Evolutionary conservation across 345 rosid species (phyloP).

Genomic region (Litchi chinensis): DNA sequence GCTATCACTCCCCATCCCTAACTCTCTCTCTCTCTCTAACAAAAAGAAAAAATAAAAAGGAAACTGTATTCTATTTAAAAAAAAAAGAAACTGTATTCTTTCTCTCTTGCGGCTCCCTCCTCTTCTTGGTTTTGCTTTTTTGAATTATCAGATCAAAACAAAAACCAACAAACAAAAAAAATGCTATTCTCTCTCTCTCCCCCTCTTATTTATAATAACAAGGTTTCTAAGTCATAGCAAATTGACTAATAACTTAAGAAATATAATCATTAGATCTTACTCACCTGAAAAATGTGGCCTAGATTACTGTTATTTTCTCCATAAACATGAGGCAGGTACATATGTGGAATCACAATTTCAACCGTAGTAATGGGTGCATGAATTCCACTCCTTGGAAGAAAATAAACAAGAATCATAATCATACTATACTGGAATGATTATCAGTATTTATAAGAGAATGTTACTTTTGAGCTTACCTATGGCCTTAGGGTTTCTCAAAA

Average conservation of each 20-base stretch:
- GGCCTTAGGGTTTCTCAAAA: neutral
- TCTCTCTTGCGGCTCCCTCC: too few relatives aligned
- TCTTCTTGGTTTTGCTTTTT: too few relatives aligned
- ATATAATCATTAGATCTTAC: conserved; percentile 2
- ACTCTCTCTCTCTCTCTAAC: too few relatives aligned
- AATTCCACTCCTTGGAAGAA: conserved; percentile 43
- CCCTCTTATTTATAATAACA: neutral
- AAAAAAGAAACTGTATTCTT: too few relatives aligned
- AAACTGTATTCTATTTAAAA: too few relatives aligned
- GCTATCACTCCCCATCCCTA: too few relatives aligned
- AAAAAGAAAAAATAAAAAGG: too few relatives aligned
- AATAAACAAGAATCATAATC: neutral
- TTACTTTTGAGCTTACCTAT: neutral
- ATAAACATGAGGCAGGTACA: conserved; percentile 52
- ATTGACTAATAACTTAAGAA: neutral
- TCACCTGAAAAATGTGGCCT: conserved; percentile 65
- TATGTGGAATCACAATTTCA: conserved; percentile 69
- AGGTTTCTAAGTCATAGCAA: neutral
- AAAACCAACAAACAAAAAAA: too few relatives aligned
- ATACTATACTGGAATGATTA: neutral
- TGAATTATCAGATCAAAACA: too few relatives aligned
- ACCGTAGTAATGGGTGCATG: conserved; percentile 43
- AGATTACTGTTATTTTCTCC: conserved; percentile 67
- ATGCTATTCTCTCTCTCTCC: too few relatives aligned
- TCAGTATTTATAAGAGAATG: neutral